These are phyloP conservation scores for Graphilbum sp. DNA, from an alignment of 2,329 filamentous ascomycete species.

Conservation along the genomic window DNA sequence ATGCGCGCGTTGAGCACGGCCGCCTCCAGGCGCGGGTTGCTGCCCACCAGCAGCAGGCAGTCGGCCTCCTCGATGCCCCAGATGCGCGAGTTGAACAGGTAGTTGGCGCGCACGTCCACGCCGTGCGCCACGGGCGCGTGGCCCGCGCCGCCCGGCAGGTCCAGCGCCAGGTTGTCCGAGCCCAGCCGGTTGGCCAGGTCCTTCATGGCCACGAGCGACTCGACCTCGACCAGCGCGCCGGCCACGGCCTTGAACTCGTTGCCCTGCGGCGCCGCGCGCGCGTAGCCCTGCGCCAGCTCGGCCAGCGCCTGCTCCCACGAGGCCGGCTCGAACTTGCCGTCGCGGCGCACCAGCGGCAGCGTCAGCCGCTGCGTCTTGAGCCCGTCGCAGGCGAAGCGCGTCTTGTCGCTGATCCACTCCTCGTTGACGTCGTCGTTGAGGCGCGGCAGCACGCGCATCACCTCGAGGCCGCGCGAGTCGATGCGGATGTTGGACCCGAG, in stretches of 20 bases:
- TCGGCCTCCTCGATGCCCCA: conserved; percentile 89
- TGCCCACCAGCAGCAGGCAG: conserved; percentile 79
- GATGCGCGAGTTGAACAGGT: conserved; percentile 92
- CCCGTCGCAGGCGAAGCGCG: conserved; percentile 89
- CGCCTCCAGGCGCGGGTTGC: conserved; percentile 89
- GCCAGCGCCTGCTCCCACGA: conserved; percentile 92
- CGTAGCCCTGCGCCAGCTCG: conserved; percentile 69
- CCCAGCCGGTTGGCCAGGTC: conserved; percentile 92
- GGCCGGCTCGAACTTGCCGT: conserved; percentile 80
- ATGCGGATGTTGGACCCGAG: conserved; percentile 90
- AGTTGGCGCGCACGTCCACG: conserved; percentile 85
- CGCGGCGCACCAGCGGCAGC: conserved; percentile 73
- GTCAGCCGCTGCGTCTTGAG: conserved; percentile 92
- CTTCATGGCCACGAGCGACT: conserved; percentile 91
- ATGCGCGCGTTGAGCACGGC: conserved; percentile 92
- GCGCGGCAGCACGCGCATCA: conserved; percentile 85
- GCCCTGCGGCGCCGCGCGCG: conserved; percentile 62
- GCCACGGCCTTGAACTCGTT: conserved; percentile 95
- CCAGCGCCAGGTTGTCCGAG: conserved; percentile 87
- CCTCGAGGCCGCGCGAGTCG: conserved; percentile 83
- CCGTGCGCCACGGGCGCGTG: conserved; percentile 77
- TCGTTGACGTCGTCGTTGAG: conserved; percentile 98
- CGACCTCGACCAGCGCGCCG: conserved; percentile 79
- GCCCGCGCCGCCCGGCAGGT: conserved; percentile 56
- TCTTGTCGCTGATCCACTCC: conserved; percentile 99